Evolutionary conservation across 352 stramenopile species (phyloP).

Genomic region (Phytophthora nicotianae): DNA sequence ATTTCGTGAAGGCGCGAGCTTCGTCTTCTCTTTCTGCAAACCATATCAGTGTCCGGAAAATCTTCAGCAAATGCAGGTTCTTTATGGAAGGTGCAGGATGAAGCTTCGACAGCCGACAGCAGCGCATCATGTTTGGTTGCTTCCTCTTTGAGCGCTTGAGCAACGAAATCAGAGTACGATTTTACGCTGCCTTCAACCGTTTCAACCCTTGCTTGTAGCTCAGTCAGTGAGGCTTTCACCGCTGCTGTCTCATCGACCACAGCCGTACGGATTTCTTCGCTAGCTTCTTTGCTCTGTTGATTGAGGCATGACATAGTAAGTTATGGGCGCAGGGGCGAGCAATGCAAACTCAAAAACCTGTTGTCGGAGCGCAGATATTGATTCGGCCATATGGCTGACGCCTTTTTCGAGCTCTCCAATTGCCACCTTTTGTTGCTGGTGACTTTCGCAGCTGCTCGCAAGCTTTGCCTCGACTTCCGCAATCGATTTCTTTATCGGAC

Average conservation of each 20-base stretch:
- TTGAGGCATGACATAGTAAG: constrained; percentile 12
- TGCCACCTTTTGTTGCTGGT: constrained; percentile 13
- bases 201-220: constrained; percentile 25
- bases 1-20: neutral
- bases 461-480: constrained; percentile 23
- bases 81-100: constrained; percentile 28
- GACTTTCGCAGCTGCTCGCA: constrained; percentile 1
- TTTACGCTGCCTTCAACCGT: constrained; percentile 32
- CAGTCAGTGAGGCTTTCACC: constrained; percentile 26
- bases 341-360: constrained; percentile 38
- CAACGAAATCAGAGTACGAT: constrained; percentile 24
- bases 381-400: constrained; percentile 23
- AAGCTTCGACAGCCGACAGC: constrained; percentile 25
- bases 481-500: constrained; percentile 32
- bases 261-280: constrained; percentile 18
- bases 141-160: constrained; percentile 13
- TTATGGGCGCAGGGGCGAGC: neutral
- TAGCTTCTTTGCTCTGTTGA: constrained; percentile 24
- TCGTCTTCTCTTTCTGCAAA: constrained; percentile 25
- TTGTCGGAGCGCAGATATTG: constrained; percentile 31
- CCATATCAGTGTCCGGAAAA: neutral
- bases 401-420: constrained; percentile 18
- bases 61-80: neutral
- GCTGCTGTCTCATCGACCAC: constrained; percentile 15
- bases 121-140: constrained; percentile 26